Conservation (phyloP, 257 asterid genomes). For the Gynochthodes officinalis region DNA sequence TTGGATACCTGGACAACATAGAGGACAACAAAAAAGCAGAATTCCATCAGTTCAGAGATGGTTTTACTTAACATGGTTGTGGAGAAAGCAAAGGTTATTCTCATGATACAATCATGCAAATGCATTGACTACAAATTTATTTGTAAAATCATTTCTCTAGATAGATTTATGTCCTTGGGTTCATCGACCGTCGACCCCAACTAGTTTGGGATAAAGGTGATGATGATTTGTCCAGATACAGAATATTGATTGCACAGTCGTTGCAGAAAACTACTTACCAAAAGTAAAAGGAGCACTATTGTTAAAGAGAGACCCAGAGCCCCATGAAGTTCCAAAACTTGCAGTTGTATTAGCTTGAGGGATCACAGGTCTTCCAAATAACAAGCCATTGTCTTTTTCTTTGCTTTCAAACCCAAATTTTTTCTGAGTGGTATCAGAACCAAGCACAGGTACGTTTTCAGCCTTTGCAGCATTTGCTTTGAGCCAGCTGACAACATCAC, state of each 20-base stretch:
- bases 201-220: too few species aligned
- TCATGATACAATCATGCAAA: not conserved
- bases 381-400: conserved; percentile 18
- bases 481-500: conserved; percentile 86
- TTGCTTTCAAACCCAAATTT: conserved; percentile 17
- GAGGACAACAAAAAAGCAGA: not conserved
- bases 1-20: conserved; percentile 27
- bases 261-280: conserved; percentile 28
- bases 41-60: not conserved
- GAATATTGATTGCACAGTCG: too few species aligned
- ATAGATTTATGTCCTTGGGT: too few species aligned
- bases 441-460: conserved; percentile 19
- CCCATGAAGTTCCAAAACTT: conserved; percentile 25
- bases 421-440: conserved; percentile 18
- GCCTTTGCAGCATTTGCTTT: conserved; percentile 48
- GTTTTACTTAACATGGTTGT: not conserved
- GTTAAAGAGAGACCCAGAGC: conserved; percentile 21
- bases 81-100: conserved; percentile 2
- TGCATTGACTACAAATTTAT: not conserved
- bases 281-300: conserved; percentile 32
- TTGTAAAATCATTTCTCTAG: not conserved
- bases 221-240: too few species aligned
- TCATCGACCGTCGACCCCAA: too few species aligned
- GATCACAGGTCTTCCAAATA: conserved; percentile 18
- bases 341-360: conserved; percentile 18